Base-by-base conservation (phyloP, 2,329 filamentous ascomycete species). In the Phialemonium atrogriseum region DNA sequence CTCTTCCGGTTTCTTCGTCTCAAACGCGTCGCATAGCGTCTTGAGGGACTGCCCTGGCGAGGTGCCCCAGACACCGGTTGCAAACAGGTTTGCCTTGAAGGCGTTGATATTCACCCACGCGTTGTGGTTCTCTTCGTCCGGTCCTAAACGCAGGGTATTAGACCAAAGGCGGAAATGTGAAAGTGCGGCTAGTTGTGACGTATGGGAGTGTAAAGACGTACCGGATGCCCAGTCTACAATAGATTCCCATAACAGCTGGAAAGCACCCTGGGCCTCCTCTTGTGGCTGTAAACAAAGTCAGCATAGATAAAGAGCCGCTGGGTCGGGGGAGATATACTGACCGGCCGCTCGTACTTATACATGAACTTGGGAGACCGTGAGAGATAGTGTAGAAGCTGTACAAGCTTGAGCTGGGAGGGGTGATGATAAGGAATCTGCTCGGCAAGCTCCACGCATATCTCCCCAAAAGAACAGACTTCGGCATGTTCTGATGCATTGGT, bases 41-140 rank as follows among this genome's bases (percentile, higher is more conserved):
- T n/a, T n/a, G n/a, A n/a, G n/a, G n/a, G n/a, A n/a, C n/a, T n/a
- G n/a, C n/a, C n/a, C n/a, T n/a, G n/a, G n/a, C 13, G 9, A 27
- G 10, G 12, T 12, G 10, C 14, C 13, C 14, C 5, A 7, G 13
- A 17, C 14, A 16, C 9, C 18, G 25, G 10, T 17, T 27, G 13
- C 16, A 27, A 10, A 16, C 13, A 27, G 25, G 13, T 17, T 27
- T n/a, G 25, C 25, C 4, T 16, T 14, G 5, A 10, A 27, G 5
- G 25, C 25, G 13, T 27, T 27, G 25, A 27, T 16, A 16, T 27
- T 27, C 6, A 27, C 25, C 25, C 25, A 27, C 13, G 16, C 14
- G 14, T 27, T 16, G 13, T 16, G 13, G 14, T 27, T 16, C 11
- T 27, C 8, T 5, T 17, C 9, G 13, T 27, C 25, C 13, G 25